Conservation (phyloP, 2,329 filamentous ascomycete species). For the Pseudogymnoascus sp. region DNA sequence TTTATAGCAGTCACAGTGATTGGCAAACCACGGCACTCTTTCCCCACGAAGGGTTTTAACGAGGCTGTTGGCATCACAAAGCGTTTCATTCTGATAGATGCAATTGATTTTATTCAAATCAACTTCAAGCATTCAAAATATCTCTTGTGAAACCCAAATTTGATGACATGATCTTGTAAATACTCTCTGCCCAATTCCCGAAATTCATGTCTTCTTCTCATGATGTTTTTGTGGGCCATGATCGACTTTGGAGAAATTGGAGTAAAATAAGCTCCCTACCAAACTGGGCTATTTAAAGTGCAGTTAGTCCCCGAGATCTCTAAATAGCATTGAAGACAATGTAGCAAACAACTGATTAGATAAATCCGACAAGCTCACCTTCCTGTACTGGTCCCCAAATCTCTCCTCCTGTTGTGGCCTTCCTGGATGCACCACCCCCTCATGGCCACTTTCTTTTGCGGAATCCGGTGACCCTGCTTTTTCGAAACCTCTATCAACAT, state of each 20-base stretch:
- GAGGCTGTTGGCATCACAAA: neutral
- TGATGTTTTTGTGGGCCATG: neutral
- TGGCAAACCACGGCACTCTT: constrained; percentile 5
- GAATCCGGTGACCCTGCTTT: neutral
- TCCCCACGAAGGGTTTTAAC: neutral
- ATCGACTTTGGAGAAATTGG: neutral
- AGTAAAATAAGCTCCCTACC: neutral
- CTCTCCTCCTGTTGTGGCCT: constrained; percentile 4
- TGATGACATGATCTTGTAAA: neutral
- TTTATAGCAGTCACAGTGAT: constrained; percentile 1
- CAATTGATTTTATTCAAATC: constrained; percentile 7
- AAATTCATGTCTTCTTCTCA: neutral
- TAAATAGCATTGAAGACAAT: neutral
- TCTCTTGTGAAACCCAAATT: neutral
- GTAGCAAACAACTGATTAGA: neutral
- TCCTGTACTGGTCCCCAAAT: constrained; percentile 5
- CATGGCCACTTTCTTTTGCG: neutral
- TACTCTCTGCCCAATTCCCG: neutral
- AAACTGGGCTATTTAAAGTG: neutral
- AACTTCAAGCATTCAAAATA: neutral
- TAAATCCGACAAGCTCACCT: neutral
- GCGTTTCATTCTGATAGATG: constrained; percentile 5
- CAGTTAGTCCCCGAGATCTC: neutral
- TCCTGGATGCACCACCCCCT: neutral
- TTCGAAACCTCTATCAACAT: neutral